Percentiles rank a stretch among this genome's conserved stretches.
Evolutionary conservation across 495 filamentous ascomycete species (phyloP).

Genomic region (Astrothelium subdiscretum): DNA sequence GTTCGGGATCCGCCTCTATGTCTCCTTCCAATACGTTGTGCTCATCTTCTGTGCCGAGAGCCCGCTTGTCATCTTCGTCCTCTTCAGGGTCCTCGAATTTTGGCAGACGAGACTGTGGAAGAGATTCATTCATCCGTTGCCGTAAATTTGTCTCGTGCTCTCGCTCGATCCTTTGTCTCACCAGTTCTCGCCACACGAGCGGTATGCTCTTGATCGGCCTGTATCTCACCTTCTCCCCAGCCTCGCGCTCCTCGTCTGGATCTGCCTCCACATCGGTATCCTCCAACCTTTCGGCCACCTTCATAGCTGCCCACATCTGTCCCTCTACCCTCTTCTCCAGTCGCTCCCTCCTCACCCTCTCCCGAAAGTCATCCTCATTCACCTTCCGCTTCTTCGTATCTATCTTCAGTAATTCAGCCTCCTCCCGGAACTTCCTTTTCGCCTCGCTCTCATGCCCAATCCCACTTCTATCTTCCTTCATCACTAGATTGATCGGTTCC

Average conservation of each 20-base stretch:
- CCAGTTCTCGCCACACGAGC: constrained; percentile 66
- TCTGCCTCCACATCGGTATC: constrained; percentile 13
- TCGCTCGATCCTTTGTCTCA: constrained; percentile 53
- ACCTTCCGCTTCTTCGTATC: constrained; percentile 50
- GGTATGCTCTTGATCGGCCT: constrained; percentile 52
- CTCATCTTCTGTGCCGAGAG: constrained; percentile 38
- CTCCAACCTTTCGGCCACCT: constrained; percentile 43
- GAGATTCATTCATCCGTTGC: constrained; percentile 54
- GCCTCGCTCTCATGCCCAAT: constrained; percentile 75
- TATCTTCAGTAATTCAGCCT: constrained; percentile 38
- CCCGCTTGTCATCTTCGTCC: constrained; percentile 45
- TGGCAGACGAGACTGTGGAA: constrained; percentile 35
- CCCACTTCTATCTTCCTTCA: constrained; percentile 74
- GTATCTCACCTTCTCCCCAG: constrained; percentile 6
- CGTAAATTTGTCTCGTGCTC: constrained; percentile 57
- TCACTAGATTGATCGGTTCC: constrained; percentile 55
- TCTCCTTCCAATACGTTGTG: constrained; percentile 52
- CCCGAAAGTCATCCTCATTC: constrained; percentile 65
- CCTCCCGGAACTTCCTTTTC: constrained; percentile 68
- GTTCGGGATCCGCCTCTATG: constrained; percentile 66
- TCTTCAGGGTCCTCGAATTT: constrained; percentile 42
- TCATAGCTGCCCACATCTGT: constrained; percentile 63
- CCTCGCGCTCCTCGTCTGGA: constrained; percentile 5
- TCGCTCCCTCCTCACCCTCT: constrained; percentile 57
- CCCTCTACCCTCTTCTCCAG: constrained; percentile 59